Conservation (phyloP, 257 asterid species). For the Salvia hispanica region DNA sequence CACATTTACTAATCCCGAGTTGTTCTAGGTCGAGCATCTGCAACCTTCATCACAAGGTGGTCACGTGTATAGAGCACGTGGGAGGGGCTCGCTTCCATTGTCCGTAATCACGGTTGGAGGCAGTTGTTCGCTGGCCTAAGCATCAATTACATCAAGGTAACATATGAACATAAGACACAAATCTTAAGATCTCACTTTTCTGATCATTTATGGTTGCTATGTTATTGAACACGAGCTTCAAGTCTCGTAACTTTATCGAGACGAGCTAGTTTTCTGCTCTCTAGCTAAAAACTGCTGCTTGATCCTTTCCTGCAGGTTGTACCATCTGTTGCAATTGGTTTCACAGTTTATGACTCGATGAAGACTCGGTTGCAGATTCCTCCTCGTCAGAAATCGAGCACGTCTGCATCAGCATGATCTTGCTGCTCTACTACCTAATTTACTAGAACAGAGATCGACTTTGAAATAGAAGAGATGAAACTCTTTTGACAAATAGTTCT, state of each 20-base stretch:
- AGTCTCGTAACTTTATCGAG: neutral
- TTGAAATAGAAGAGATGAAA: neutral
- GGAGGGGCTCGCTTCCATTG: constrained; percentile 69
- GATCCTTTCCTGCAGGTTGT: constrained; percentile 57
- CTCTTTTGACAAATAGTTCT: neutral
- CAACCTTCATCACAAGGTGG: constrained; percentile 55
- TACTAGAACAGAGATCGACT: too few relatives aligned
- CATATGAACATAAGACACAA: neutral
- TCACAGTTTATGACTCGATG: constrained; percentile 84
- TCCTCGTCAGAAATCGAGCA: constrained; percentile 66
- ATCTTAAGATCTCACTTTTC: neutral
- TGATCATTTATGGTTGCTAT: neutral
- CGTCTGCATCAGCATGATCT: constrained; percentile 39
- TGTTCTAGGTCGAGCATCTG: constrained; percentile 66
- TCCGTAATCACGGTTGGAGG: constrained; percentile 80
- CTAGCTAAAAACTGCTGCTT: neutral
- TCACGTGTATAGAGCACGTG: constrained; percentile 57
- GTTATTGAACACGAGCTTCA: neutral
- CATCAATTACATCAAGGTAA: constrained; percentile 93
- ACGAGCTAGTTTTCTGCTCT: neutral
- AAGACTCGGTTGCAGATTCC: constrained; percentile 78
- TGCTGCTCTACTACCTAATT: neutral
- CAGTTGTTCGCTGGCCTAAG: constrained; percentile 93
- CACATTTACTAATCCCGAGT: too few relatives aligned
- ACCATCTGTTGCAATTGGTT: constrained; percentile 94